Conservation (phyloP, 2,329 filamentous ascomycete genomes). For the Colletotrichum godetiae region DNA sequence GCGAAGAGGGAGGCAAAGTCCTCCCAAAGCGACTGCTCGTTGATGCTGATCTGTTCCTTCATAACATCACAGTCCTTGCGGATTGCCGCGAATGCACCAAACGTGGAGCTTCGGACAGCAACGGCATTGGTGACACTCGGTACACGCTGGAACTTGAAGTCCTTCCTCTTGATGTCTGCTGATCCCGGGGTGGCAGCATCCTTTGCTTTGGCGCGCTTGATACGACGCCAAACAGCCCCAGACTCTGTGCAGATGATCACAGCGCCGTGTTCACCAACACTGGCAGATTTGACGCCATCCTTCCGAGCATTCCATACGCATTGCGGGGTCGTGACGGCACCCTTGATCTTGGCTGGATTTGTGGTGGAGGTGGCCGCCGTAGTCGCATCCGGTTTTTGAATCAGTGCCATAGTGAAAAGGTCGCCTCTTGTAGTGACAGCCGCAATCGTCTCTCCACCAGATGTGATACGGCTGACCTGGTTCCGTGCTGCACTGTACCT, state of each 20-base stretch:
- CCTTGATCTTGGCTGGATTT: slow-evolving; percentile 90
- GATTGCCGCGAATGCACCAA: slow-evolving; percentile 89
- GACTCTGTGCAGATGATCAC: slow-evolving; percentile 94
- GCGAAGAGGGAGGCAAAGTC: slow-evolving; percentile 78
- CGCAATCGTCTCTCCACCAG: slow-evolving; percentile 91
- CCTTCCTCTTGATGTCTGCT: slow-evolving; percentile 75
- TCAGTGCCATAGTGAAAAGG: slow-evolving; percentile 86
- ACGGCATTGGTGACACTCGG: slow-evolving; percentile 88
- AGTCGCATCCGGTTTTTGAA: slow-evolving; percentile 71
- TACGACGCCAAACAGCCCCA: slow-evolving; percentile 91
- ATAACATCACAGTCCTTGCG: slow-evolving; percentile 88
- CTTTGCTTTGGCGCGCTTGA: slow-evolving; percentile 85
- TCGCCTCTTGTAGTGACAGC: slow-evolving; percentile 87
- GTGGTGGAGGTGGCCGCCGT: slow-evolving; percentile 80
- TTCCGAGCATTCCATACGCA: slow-evolving; percentile 92
- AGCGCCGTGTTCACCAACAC: slow-evolving; percentile 90
- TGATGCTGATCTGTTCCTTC: slow-evolving; percentile 74
- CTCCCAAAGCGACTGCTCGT: slow-evolving; percentile 76
- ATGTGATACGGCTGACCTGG: slow-evolving; percentile 80
- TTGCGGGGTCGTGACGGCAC: slow-evolving; percentile 80
- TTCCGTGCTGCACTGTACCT: slow-evolving; percentile 74
- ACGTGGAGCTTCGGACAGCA: slow-evolving; percentile 86
- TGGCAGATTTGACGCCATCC: slow-evolving; percentile 86
- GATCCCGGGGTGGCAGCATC: slow-evolving; percentile 62
- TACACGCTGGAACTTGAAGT: slow-evolving; percentile 95